These are phyloP conservation scores for Immersiporthe knoxdaviesiana DNA, from an alignment of 2,329 filamentous ascomycete genomes.

Conservation along the genomic window DNA sequence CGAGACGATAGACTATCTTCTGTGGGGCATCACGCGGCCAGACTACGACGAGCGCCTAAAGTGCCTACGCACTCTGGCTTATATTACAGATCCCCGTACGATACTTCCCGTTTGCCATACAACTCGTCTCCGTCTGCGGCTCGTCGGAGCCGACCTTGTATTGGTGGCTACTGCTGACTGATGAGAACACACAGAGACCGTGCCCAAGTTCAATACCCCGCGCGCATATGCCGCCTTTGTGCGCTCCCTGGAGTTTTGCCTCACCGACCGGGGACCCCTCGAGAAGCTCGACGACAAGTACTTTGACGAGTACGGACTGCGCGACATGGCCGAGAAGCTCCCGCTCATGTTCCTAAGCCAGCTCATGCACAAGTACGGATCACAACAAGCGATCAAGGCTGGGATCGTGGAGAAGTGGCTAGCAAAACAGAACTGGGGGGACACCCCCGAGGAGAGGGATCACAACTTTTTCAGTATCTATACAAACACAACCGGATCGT, in stretches of 20 bases:
- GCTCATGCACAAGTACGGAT: slow-evolving; percentile 62
- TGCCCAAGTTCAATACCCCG: slow-evolving; percentile 53
- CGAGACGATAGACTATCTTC: slow-evolving; percentile 52
- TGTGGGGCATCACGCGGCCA: slow-evolving; percentile 62
- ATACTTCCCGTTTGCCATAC: slow-evolving; percentile 28
- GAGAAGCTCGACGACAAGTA: slow-evolving; percentile 57
- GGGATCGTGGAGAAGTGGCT: slow-evolving; percentile 75
- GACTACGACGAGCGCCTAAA: slow-evolving; percentile 62
- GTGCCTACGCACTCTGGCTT: slow-evolving; percentile 58
- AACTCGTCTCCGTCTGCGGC: neutral
- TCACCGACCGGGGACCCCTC: slow-evolving; percentile 51
- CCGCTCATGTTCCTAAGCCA: slow-evolving; percentile 61
- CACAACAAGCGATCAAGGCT: slow-evolving; percentile 61
- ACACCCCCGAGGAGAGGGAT: slow-evolving; percentile 53
- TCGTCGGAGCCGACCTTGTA: neutral
- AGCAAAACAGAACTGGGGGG: slow-evolving; percentile 71
- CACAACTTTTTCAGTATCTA: slow-evolving; percentile 59
- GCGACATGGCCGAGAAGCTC: slow-evolving; percentile 64
- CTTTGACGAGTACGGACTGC: slow-evolving; percentile 66
- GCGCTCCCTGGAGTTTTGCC: slow-evolving; percentile 60
- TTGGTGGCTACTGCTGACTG: slow-evolving; percentile 18
- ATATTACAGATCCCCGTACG: slow-evolving; percentile 56
- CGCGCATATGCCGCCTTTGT: slow-evolving; percentile 61
- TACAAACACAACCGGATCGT: slow-evolving; percentile 56
- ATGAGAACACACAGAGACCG: slow-evolving; percentile 40